Evolutionary conservation across 768 basidiomycete species (phyloP), one percentile per base, ranked within the genome.

Genomic region (Trametes elegans): DNA sequence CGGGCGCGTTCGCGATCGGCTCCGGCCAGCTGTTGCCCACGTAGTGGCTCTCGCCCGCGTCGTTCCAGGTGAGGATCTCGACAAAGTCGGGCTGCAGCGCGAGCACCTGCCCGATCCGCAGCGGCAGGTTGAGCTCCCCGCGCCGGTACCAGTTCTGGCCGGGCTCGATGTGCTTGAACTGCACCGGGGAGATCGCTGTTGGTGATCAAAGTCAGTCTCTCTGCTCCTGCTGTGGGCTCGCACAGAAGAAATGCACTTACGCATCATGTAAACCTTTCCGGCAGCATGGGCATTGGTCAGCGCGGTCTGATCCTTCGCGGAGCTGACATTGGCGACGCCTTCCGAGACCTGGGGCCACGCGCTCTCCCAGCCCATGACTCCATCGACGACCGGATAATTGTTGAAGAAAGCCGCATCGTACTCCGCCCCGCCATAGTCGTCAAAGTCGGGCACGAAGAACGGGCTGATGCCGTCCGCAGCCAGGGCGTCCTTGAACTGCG

Each of bases 41-140:
- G 70, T 90, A 88, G 63, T 84, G 79, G 1, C 85, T 85, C 70
- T 88, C 87, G 60, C 86, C 85, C 57, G 79, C 87, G 65, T 88
- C 83, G 68, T 89, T 89, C 85, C 85, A 89, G n/a, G 81, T 83
- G 50, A 85, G 75, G 61, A 86, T 73, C 64, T 87, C 80, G 21
- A 77, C 78, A 53, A 84, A 60, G 57, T 73, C 71, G 60, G 74
- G 76, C 79, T 83, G 59, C 81, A 77, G 66, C 87, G 85, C 8
- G 74, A 55, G 54, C 9, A 55, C 67, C 26, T 77, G 74, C 66
- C 81, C 86, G 26, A 87, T 79, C 64, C 79, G 85, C 71, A 76
- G 71, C 64, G 54, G 36, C 2, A 70, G 66, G 41, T 54, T 49
- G 7, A 55, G 47, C 18, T 46, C 54, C 11, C 54, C 46, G 39